Base-by-base conservation (phyloP, 352 stramenopile genomes). In the Globisporangium okanoganense region DNA sequence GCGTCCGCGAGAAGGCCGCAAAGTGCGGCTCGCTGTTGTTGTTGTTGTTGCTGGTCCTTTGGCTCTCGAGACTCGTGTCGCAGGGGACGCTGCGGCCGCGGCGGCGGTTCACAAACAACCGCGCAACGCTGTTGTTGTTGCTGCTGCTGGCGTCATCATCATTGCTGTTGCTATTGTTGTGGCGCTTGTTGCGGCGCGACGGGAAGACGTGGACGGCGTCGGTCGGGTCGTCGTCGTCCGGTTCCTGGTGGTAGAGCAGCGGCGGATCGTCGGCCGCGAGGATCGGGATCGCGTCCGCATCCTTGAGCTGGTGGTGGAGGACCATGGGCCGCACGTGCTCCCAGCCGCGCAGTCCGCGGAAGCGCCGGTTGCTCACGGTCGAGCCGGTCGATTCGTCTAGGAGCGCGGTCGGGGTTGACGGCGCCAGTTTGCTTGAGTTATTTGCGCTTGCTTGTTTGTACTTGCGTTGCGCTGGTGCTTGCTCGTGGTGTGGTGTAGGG, bases 241-340 rank as follows among this genome's bases (percentile, higher is more conserved):
- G n/a, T 0, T 54, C 35, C 12, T 45, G 41, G 8, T 45, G 61
- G 51, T 56, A 58, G 2, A 67, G 58, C 33, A 70, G 27, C 24
- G 62, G 61, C 24, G 64, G 48, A 35, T 77, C 67, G 38, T 69
- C 61, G 25, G 63, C 69, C 40, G 62, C 64, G 20, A 78, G 58
- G 36, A 73, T 60, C 49, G 67, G 64, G 50, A 62, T 62, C 35
- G 51, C 62, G 55, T 71, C 59, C 25, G 31, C 13, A 22, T 58
- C 61, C 24, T 24, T 43, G 43, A 10, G 38, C n/a, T 31, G 49
- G 5, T 48, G 53, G 18, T 62, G 41, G 2, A 60, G 31, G 31
- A 65, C 41, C 59, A 65, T 65, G 27, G 49, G 49, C 9, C 27
- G 49, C 49, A 55, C 49, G 49, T 55, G 49, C 27, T 55, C 49